Evolutionary conservation across 2,329 filamentous ascomycete genomes (phyloP).

Genomic region (Hypocreales sp.): DNA sequence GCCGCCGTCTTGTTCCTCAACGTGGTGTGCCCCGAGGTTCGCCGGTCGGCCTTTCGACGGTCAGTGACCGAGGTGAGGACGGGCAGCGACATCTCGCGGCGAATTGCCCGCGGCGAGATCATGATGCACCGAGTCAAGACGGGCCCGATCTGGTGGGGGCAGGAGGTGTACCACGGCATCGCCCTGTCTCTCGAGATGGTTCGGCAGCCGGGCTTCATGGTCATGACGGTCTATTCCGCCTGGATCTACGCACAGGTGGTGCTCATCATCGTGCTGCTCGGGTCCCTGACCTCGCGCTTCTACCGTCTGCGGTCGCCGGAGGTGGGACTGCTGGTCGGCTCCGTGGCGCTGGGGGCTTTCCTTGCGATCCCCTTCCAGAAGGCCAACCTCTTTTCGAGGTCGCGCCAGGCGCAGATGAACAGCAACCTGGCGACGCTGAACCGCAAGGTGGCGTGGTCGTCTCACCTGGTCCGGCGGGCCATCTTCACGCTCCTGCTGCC

Average conservation of each 20-base stretch:
- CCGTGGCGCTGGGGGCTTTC: constrained; percentile 52
- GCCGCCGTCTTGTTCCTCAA: constrained; percentile 52
- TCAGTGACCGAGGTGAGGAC: constrained; percentile 50
- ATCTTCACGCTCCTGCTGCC: constrained; percentile 55
- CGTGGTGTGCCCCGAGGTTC: constrained; percentile 55
- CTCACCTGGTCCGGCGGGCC: constrained; percentile 52
- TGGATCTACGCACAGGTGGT: constrained; percentile 72
- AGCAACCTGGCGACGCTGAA: constrained; percentile 54
- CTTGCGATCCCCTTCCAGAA: constrained; percentile 60
- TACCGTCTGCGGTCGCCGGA: constrained; percentile 49
- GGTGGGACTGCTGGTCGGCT: constrained; percentile 51
- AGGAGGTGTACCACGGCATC: constrained; percentile 59
- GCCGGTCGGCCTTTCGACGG: constrained; percentile 51
- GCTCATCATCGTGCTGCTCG: constrained; percentile 55
- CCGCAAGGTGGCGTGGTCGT: constrained; percentile 51
- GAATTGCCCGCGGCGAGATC: constrained; percentile 56
- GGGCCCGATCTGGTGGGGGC: constrained; percentile 61
- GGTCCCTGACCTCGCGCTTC: constrained; percentile 52
- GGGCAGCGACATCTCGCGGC: constrained; percentile 33
- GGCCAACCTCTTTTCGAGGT: constrained; percentile 51
- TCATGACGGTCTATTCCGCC: constrained; percentile 55
- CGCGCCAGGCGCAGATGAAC: constrained; percentile 39
- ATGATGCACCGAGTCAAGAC: constrained; percentile 61
- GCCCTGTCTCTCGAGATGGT: constrained; percentile 55
- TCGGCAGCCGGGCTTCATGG: constrained; percentile 55